Percentiles rank a stretch among this genome's conserved stretches.
phyloP scores from a whole-genome alignment of 208 protist species.

The Leishmania major region DNA sequence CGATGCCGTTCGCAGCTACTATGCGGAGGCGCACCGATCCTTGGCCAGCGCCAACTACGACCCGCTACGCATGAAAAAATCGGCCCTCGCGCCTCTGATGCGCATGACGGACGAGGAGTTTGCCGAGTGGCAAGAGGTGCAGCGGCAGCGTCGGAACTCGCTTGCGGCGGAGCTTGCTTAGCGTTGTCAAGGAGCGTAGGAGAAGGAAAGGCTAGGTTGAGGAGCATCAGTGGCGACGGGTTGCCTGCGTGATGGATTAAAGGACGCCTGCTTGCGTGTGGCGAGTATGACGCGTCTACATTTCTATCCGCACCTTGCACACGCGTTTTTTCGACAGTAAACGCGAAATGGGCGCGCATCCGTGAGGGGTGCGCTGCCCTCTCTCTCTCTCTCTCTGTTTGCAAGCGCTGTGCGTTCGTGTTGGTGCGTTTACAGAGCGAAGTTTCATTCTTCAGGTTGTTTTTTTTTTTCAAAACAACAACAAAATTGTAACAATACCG shows the following conservation, averaged over 20 bases:
- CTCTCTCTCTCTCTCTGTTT: constrained; percentile 12
- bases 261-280: background rate
- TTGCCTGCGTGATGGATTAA: background rate
- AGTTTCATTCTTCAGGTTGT: background rate
- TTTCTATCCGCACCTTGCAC: background rate
- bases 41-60: constrained; percentile 85
- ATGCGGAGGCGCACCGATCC: constrained; percentile 77
- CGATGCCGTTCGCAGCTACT: constrained; percentile 59
- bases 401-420: constrained; percentile 10
- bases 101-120: constrained; percentile 75
- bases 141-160: constrained; percentile 54
- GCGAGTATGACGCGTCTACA: background rate
- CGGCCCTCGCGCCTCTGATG: constrained; percentile 63
- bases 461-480: background rate
- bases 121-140: constrained; percentile 62
- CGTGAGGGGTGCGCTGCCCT: background rate
- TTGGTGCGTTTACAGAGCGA: background rate
- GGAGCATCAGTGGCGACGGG: background rate
- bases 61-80: constrained; percentile 81
- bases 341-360: background rate
- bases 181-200: background rate
- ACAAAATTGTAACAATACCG: background rate
- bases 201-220: background rate
- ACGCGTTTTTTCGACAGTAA: background rate
- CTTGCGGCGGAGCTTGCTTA: constrained; percentile 61